Evolutionary conservation across 2,329 filamentous ascomycete species (phyloP), one percentile per base, ranked within the genome.

Genomic region (Trichoderma sp.): DNA sequence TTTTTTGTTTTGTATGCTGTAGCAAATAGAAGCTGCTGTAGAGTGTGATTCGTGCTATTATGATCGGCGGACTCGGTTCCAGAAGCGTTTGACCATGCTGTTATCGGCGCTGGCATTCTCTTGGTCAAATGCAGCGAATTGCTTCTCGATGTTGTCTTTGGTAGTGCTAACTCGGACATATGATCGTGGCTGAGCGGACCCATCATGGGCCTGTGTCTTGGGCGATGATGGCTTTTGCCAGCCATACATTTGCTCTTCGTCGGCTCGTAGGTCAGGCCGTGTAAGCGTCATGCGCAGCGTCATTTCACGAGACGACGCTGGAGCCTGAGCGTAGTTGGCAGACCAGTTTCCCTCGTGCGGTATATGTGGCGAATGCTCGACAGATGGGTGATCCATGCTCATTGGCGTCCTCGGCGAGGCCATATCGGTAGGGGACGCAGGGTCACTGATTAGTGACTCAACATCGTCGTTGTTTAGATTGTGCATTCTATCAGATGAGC

Each of bases 271-370:
- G 77, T 98, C 95, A 0, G 94, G 92, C 58, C 94, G 86, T 4
- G 96, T 98, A 67, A 98, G 86, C 0, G 95, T 98, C 94, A 98
- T 97, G 60, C 94, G 92, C 60, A 98, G 82, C 3, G 96, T 98
- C 94, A 97, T 97, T 79, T 98, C 94, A 40, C 94, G 77, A 68
- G 88, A 91, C 40, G 86, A 85, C 0, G 85, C 82, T 2, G 87
- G 81, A 5, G 83, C 84, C 59, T 88, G 86, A 13, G 82, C 79
- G 73, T 86, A 85, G 69, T 83, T 80, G 81, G 69, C 74, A 71
- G 43, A 76, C 37, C 55, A 49, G 5, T 74, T 72, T 24, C 76
- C 73, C 37, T 78, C 77, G 10, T 76, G 74, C 24, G 72, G 75
- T 16, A 60, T 43, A 5, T 70, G 72, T 14, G 77, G 64, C 1